phyloP scores from a whole-genome alignment of 345 rosid species.

The Rhizophora apiculata region DNA sequence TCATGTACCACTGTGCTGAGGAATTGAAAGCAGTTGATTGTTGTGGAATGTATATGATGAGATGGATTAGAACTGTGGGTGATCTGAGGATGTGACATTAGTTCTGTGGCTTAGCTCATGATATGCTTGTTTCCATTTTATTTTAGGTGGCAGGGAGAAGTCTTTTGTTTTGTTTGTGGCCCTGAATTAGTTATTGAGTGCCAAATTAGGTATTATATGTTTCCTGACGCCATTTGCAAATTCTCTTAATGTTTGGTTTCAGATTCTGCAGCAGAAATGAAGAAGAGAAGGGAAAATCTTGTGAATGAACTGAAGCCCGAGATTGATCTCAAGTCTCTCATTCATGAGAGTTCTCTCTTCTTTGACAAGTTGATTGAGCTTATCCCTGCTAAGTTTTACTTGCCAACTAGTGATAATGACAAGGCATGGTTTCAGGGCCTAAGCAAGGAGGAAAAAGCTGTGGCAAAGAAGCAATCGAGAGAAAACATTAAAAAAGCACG shows the following conservation, averaged over 20 bases:
- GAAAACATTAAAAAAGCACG: constrained; percentile 78
- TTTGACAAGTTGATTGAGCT: constrained; percentile 75
- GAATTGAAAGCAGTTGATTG: too few species aligned
- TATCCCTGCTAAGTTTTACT: constrained; percentile 84
- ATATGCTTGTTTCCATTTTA: too few species aligned
- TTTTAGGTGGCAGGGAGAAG: too few species aligned
- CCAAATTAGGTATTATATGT: background rate
- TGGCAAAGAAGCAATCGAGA: constrained; percentile 58
- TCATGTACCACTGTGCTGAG: too few species aligned
- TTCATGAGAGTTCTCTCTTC: constrained; percentile 51
- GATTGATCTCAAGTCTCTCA: constrained; percentile 42
- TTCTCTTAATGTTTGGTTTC: constrained; percentile 6
- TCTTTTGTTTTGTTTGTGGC: too few species aligned
- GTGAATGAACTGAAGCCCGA: constrained; percentile 1
- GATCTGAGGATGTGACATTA: too few species aligned
- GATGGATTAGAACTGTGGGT: too few species aligned
- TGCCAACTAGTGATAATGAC: constrained; percentile 64
- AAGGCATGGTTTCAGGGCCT: constrained; percentile 80
- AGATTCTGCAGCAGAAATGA: constrained; percentile 30
- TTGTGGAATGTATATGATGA: too few species aligned
- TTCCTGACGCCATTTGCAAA: background rate
- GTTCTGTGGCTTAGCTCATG: too few species aligned
- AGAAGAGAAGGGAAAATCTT: constrained; percentile 37
- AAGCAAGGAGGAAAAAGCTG: constrained; percentile 60
- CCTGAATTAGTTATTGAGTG: too few species aligned